phyloP scores from a whole-genome alignment of 139 green algal species.

The Gonium pectorale region DNA sequence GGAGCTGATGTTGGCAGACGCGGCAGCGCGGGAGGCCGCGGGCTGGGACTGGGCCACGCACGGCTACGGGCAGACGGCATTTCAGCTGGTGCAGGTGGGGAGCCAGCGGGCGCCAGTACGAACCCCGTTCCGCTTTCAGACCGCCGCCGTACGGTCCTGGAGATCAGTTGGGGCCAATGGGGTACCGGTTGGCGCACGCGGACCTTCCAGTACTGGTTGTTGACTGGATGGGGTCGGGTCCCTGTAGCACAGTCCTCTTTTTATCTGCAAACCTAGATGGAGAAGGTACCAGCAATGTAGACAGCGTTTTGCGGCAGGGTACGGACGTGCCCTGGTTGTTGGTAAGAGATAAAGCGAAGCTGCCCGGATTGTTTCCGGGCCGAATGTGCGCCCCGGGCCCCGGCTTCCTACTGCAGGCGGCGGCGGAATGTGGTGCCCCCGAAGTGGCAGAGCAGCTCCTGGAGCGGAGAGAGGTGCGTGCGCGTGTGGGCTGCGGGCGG shows the following conservation, averaged over 20 bases:
- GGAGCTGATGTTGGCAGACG: constrained; percentile 36
- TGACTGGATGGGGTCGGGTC: background rate
- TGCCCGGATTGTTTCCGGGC: too few relatives aligned
- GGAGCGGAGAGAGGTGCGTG: constrained; percentile 15
- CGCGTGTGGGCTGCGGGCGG: background rate
- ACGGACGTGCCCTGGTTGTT: too few relatives aligned
- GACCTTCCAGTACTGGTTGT: background rate
- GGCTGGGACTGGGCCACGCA: constrained; percentile 44
- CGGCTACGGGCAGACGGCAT: constrained; percentile 40
- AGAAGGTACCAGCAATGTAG: background rate
- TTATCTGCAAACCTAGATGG: too few relatives aligned
- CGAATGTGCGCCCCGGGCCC: too few relatives aligned
- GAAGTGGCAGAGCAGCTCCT: constrained; percentile 21
- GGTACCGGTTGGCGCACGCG: too few relatives aligned
- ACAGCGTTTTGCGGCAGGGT: too few relatives aligned
- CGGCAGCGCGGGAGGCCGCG: background rate
- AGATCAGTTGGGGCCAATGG: too few relatives aligned
- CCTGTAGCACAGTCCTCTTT: too few relatives aligned
- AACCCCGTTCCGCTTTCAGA: background rate
- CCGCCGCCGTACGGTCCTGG: background rate
- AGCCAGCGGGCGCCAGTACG: background rate
- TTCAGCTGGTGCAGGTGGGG: constrained; percentile 43
- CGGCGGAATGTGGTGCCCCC: background rate
- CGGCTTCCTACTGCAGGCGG: background rate
- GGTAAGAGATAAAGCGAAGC: too few relatives aligned